Evolutionary conservation across 2,329 filamentous ascomycete species (phyloP).

Genomic region (Zymoseptoria crescenta): DNA sequence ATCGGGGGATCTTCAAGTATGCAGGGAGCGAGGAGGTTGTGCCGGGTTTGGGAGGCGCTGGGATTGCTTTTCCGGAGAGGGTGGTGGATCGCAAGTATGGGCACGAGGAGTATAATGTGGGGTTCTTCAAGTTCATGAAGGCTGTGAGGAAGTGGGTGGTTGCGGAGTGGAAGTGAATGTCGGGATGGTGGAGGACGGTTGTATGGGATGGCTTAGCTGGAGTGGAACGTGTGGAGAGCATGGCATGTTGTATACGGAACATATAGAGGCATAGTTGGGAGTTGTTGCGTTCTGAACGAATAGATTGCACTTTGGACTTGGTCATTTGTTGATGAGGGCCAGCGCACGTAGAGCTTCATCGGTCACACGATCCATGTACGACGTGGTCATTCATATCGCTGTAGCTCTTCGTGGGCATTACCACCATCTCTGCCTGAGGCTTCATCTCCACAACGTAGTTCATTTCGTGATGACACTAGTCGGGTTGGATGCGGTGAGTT

Average conservation of each 20-base stretch:
- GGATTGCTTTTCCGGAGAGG: constrained; percentile 56
- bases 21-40: constrained; percentile 28
- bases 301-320: not conserved
- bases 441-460: no score
- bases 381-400: no score
- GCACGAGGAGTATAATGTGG: constrained; percentile 55
- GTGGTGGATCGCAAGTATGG: constrained; percentile 54
- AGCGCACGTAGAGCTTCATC: not conserved
- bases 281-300: not conserved
- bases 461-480: no score
- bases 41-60: constrained; percentile 51
- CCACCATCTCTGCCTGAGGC: no score
- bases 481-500: not conserved
- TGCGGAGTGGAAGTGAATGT: constrained; percentile 40
- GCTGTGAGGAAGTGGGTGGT: constrained; percentile 47
- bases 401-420: no score
- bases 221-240: no score
- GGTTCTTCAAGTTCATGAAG: constrained; percentile 60
- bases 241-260: no score
- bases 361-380: no score
- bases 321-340: not conserved
- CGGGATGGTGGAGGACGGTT: not conserved
- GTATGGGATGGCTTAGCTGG: not conserved
- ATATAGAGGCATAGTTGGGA: not conserved
- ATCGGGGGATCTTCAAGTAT: constrained; percentile 29